These are phyloP conservation scores for Fusarium aywerte DNA, from an alignment of 2,329 filamentous ascomycete genomes.

Conservation along the genomic window DNA sequence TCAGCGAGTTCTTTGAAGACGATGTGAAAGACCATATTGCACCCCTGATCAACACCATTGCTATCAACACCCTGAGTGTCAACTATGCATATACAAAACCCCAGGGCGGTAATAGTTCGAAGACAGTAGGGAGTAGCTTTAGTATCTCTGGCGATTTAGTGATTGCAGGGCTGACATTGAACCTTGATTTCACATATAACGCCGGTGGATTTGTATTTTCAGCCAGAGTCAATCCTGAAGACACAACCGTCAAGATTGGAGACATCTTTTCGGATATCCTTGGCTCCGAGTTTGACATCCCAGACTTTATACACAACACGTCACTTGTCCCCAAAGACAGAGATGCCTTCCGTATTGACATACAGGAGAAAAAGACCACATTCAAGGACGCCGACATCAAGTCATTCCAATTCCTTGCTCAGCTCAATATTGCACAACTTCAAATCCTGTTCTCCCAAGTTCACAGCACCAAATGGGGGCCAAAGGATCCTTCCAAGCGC, in stretches of 20 bases:
- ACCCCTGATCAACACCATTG: conserved; percentile 25
- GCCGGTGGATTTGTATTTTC: conserved; percentile 1
- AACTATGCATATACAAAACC: conserved; percentile 12
- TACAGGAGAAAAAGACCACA: conserved; percentile 5
- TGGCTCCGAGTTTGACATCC: conserved; percentile 14
- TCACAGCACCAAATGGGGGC: conserved; percentile 16
- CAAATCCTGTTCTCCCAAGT: conserved; percentile 24
- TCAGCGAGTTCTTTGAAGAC: conserved; percentile 27
- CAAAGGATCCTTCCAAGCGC: conserved; percentile 31
- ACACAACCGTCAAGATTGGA: conserved; percentile 8
- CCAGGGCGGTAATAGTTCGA: background rate
- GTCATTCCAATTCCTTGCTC: conserved; percentile 32
- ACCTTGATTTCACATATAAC: conserved; percentile 20
- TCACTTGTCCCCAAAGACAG: background rate
- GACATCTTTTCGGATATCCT: conserved; percentile 18
- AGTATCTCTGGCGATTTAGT: conserved; percentile 33
- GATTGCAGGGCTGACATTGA: conserved; percentile 17
- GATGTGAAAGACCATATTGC: conserved; percentile 7
- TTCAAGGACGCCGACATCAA: background rate
- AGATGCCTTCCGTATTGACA: conserved; percentile 6
- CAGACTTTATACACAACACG: conserved; percentile 18
- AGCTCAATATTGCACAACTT: conserved; percentile 15
- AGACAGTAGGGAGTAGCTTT: conserved; percentile 6
- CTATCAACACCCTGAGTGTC: conserved; percentile 9
- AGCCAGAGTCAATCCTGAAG: conserved; percentile 1